These are phyloP conservation scores for Trapa incisa DNA, from an alignment of 345 rosid species.

Conservation along the genomic window DNA sequence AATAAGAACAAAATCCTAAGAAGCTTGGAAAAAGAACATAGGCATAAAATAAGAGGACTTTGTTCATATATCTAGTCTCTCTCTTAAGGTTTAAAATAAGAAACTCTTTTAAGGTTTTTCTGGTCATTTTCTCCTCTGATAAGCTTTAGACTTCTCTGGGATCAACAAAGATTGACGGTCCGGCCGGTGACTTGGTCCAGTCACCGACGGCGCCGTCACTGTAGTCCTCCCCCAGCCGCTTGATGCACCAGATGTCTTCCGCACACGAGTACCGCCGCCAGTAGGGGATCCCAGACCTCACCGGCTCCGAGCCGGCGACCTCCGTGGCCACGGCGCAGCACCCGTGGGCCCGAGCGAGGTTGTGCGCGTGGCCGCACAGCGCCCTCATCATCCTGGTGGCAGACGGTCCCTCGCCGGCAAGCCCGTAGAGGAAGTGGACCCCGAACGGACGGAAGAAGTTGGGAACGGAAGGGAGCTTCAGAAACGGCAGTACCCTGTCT, in stretches of 20 bases:
- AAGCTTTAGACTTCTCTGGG: constrained; percentile 59
- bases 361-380: constrained; percentile 72
- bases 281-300: constrained; percentile 58
- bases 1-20: too few relatives aligned
- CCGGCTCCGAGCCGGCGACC: constrained; percentile 38
- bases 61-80: too few relatives aligned
- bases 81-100: too few relatives aligned
- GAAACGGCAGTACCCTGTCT: constrained; percentile 62
- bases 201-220: constrained; percentile 68
- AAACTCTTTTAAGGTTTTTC: too few relatives aligned
- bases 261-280: constrained; percentile 73
- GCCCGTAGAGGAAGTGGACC: constrained; percentile 66
- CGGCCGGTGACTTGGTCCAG: constrained; percentile 89
- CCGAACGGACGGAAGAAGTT: constrained; percentile 75
- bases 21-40: too few relatives aligned
- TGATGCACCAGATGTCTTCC: constrained; percentile 84
- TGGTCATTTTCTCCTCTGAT: too few relatives aligned
- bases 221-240: constrained; percentile 70
- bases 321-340: constrained; percentile 76
- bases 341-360: constrained; percentile 55
- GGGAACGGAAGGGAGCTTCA: constrained; percentile 75
- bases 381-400: constrained; percentile 37
- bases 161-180: constrained; percentile 82
- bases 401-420: constrained; percentile 87
- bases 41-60: too few relatives aligned